Conservation (phyloP, 805 yeast genomes). For the Teunomyces tritomae region DNA sequence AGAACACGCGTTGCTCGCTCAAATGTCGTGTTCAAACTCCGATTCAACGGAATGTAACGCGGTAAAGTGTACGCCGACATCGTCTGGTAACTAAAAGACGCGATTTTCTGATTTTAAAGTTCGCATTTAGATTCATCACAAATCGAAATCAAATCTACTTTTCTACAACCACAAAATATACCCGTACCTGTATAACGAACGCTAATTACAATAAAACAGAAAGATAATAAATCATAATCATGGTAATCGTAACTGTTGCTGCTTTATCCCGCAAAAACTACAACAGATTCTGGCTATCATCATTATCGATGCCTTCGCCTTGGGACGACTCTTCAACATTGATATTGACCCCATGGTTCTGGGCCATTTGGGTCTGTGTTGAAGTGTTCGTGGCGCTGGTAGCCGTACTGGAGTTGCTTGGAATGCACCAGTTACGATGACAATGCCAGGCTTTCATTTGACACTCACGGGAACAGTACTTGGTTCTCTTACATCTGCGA, state of each 20-base stretch:
- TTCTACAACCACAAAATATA: too few species aligned
- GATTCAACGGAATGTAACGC: conserved; percentile 6
- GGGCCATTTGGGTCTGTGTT: conserved; percentile 5
- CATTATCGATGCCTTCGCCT: conserved; percentile 4
- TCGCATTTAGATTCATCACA: neutral
- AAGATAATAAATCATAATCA: too few species aligned
- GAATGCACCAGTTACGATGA: conserved; percentile 92
- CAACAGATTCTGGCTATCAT: conserved; percentile 4
- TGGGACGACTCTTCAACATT: conserved; percentile 8
- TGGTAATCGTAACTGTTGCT: too few species aligned
- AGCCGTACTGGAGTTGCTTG: conserved; percentile 34
- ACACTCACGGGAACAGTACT: conserved; percentile 90
- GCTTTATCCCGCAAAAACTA: neutral
- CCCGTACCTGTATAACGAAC: too few species aligned
- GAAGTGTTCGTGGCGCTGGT: conserved; percentile 14
- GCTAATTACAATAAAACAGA: too few species aligned
- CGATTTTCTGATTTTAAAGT: neutral
- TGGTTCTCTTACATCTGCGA: conserved; percentile 88
- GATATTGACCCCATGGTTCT: conserved; percentile 1
- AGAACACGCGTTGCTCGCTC: conserved; percentile 6
- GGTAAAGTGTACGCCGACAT: conserved; percentile 1
- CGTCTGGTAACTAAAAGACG: neutral
- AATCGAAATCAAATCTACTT: too few species aligned
- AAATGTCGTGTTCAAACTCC: conserved; percentile 4
- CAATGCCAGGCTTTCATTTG: conserved; percentile 89